Conservation (phyloP, 805 yeast species). For the Limtongia smithiae region DNA sequence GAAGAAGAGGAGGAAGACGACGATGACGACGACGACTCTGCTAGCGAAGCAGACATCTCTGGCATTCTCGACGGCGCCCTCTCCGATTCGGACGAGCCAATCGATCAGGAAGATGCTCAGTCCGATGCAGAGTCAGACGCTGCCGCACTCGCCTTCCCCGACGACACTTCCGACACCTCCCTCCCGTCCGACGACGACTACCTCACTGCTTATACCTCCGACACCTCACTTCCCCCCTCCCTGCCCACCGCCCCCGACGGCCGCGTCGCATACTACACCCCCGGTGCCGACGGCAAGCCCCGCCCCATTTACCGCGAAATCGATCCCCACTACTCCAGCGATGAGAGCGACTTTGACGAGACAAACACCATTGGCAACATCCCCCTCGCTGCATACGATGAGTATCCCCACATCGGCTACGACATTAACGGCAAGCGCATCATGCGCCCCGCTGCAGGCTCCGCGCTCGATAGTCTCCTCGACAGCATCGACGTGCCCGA, state of each 20-base stretch:
- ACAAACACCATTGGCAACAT: conserved; percentile 89
- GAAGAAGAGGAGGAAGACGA: conserved; percentile 31
- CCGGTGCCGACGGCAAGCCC: conserved; percentile 67
- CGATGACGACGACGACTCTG: conserved; percentile 33
- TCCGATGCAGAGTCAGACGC: conserved; percentile 50
- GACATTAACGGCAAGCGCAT: conserved; percentile 96
- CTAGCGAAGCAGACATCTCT: conserved; percentile 51
- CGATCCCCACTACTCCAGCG: conserved; percentile 84
- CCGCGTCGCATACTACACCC: conserved; percentile 11
- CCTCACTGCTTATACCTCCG: conserved; percentile 8
- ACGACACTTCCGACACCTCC: conserved; percentile 10
- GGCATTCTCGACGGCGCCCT: no score
- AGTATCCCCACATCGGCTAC: conserved; percentile 95
- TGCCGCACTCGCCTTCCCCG: conserved; percentile 43
- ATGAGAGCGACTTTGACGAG: conserved; percentile 81
- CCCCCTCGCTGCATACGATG: conserved; percentile 90
- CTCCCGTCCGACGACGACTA: conserved; percentile 17
- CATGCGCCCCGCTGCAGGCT: conserved; percentile 97
- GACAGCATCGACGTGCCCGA: conserved; percentile 92
- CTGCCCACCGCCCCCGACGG: conserved; percentile 13
- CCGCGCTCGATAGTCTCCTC: conserved; percentile 84
- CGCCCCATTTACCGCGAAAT: conserved; percentile 82
- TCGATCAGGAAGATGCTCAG: conserved; percentile 23
- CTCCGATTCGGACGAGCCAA: conserved; percentile 37
- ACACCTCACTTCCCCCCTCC: conserved; percentile 18